Percentiles rank a stretch among this genome's conserved stretches.
These are phyloP conservation scores for Rhizopus stolonifer DNA, from an alignment of 371 early-diverging fungal genomes.

Conservation along the genomic window DNA sequence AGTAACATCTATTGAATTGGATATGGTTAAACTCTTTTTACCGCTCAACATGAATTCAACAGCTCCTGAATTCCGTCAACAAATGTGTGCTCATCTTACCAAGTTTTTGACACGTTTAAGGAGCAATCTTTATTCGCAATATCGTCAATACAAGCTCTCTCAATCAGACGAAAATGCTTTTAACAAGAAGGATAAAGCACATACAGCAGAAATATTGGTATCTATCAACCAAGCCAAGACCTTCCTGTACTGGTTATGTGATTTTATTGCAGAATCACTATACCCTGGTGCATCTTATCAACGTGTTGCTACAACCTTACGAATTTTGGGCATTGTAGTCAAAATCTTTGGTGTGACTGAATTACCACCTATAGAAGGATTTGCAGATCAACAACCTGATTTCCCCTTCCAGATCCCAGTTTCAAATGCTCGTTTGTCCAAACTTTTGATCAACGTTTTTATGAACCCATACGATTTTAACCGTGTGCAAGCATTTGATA, in stretches of 20 bases:
- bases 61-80: conserved; percentile 81
- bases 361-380: conserved; percentile 49
- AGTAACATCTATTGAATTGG: conserved; percentile 57
- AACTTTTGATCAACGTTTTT: conserved; percentile 58
- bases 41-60: conserved; percentile 70
- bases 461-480: conserved; percentile 73
- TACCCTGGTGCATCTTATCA: conserved; percentile 68
- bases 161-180: conserved; percentile 13
- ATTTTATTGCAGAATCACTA: conserved; percentile 37
- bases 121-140: conserved; percentile 51
- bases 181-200: neutral
- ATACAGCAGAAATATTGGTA: conserved; percentile 16
- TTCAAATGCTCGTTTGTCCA: conserved; percentile 45
- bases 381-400: conserved; percentile 39
- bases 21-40: conserved; percentile 59
- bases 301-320: conserved; percentile 57
- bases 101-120: conserved; percentile 55
- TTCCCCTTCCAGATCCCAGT: conserved; percentile 60
- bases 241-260: conserved; percentile 45
- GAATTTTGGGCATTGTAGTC: conserved; percentile 45
- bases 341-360: conserved; percentile 56
- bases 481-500: conserved; percentile 63
- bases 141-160: conserved; percentile 32
- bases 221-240: conserved; percentile 27
- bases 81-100: conserved; percentile 59